A percentile compares a stretch with the other conserved stretches of the same genome.
These are phyloP conservation scores for Talaromyces trachyspermus DNA, from an alignment of 495 filamentous ascomycete genomes.

Conservation along the genomic window DNA sequence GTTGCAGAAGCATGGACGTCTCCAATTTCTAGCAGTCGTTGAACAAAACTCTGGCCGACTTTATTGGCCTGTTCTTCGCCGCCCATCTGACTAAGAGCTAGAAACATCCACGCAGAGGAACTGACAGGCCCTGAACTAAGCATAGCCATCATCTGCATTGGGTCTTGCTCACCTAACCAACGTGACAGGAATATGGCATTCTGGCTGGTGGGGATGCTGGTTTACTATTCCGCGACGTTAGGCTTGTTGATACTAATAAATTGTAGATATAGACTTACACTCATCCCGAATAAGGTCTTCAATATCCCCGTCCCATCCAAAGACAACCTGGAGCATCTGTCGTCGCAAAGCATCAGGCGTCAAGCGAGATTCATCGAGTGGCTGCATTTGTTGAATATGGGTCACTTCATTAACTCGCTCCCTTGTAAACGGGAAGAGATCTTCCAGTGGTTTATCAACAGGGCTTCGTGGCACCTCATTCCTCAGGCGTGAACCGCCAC, in stretches of 20 bases:
- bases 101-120: conserved; percentile 91
- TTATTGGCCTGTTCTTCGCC: conserved; percentile 76
- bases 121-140: conserved; percentile 73
- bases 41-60: conserved; percentile 85
- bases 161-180: conserved; percentile 84
- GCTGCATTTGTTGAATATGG: conserved; percentile 56
- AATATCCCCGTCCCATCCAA: conserved; percentile 89
- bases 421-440: conserved; percentile 60
- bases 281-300: conserved; percentile 82
- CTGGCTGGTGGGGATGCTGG: conserved; percentile 64
- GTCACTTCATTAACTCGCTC: conserved; percentile 71
- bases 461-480: conserved; percentile 71
- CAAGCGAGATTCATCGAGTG: conserved; percentile 51
- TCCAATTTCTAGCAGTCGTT: conserved; percentile 79
- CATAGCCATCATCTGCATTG: conserved; percentile 72
- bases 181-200: conserved; percentile 74
- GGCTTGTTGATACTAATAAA: too few species aligned
- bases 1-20: conserved; percentile 89
- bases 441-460: conserved; percentile 49
- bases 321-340: conserved; percentile 91
- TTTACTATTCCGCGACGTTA: too few species aligned
- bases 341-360: conserved; percentile 79
- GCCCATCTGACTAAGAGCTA: conserved; percentile 83
- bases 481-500: conserved; percentile 63
- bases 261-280: conserved; percentile 46